Conservation (phyloP, 2,329 filamentous ascomycete species). For the Hymenoscyphus fraxineus region DNA sequence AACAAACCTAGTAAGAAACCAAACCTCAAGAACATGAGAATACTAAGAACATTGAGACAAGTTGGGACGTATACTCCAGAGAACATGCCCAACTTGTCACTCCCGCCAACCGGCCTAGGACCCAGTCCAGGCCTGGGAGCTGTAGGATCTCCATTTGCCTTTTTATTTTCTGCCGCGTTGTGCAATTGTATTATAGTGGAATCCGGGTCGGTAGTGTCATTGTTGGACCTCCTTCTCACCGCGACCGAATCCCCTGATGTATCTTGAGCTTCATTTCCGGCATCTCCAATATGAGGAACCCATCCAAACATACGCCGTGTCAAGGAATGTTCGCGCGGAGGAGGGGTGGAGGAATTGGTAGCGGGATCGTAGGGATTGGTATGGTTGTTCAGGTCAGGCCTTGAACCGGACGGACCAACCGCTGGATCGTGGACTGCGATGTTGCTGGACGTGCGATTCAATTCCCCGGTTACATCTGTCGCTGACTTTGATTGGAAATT, state of each 20-base stretch:
- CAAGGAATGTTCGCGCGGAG: constrained; percentile 25
- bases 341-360: constrained; percentile 26
- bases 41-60: constrained; percentile 84
- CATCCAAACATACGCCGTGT: constrained; percentile 26
- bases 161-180: constrained; percentile 27
- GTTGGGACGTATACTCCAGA: constrained; percentile 83
- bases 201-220: constrained; percentile 9
- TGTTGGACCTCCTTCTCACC: constrained; percentile 11
- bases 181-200: constrained; percentile 23
- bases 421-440: constrained; percentile 13
- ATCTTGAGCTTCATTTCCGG: constrained; percentile 7
- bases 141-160: constrained; percentile 32
- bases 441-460: constrained; percentile 39
- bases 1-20: constrained; percentile 68
- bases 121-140: constrained; percentile 38
- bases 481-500: constrained; percentile 45
- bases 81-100: constrained; percentile 68
- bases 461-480: constrained; percentile 41
- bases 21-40: constrained; percentile 89
- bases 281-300: constrained; percentile 14
- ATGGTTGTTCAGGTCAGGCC: constrained; percentile 1
- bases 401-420: not conserved
- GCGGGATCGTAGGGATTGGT: constrained; percentile 30
- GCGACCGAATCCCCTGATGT: constrained; percentile 12
- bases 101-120: constrained; percentile 38